These are phyloP conservation scores for Durotheca rogersii DNA, from an alignment of 495 filamentous ascomycete species.

Conservation along the genomic window DNA sequence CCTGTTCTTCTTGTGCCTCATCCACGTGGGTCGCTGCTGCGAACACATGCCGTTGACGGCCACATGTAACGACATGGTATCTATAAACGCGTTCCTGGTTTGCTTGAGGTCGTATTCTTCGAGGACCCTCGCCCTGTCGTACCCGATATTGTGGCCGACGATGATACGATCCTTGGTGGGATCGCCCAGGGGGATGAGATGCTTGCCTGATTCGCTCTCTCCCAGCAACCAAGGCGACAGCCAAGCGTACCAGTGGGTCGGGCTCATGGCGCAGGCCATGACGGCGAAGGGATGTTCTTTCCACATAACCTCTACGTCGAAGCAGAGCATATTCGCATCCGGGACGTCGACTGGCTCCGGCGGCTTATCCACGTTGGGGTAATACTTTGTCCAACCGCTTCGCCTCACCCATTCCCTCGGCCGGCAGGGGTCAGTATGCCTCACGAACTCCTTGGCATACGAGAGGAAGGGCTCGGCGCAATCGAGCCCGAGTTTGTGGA, in stretches of 20 bases:
- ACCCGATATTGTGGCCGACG: conserved; percentile 94
- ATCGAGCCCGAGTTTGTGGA: conserved; percentile 85
- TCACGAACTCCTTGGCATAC: conserved; percentile 71
- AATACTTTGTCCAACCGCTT: conserved; percentile 95
- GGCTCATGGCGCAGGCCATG: conserved; percentile 91
- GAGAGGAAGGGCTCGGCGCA: conserved; percentile 83
- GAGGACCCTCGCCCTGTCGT: conserved; percentile 80
- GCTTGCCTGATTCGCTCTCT: conserved; percentile 71
- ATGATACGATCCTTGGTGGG: conserved; percentile 68
- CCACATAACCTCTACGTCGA: conserved; percentile 97
- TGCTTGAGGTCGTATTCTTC: conserved; percentile 89
- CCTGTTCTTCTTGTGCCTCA: conserved; percentile 87
- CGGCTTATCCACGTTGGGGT: conserved; percentile 58
- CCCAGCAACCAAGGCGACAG: conserved; percentile 92
- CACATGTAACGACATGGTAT: conserved; percentile 98
- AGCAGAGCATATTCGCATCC: conserved; percentile 77
- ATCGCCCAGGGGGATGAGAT: conserved; percentile 85
- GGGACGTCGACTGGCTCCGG: conserved; percentile 72
- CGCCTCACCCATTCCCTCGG: conserved; percentile 76
- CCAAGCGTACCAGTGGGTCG: conserved; percentile 95
- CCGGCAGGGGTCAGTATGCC: conserved; percentile 63
- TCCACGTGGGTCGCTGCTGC: conserved; percentile 91
- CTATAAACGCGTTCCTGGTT: conserved; percentile 82
- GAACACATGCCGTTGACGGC: conserved; percentile 99
- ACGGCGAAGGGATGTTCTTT: conserved; percentile 87